phyloP scores from a whole-genome alignment of 106 monocot species.

The Allium cepa region DNA sequence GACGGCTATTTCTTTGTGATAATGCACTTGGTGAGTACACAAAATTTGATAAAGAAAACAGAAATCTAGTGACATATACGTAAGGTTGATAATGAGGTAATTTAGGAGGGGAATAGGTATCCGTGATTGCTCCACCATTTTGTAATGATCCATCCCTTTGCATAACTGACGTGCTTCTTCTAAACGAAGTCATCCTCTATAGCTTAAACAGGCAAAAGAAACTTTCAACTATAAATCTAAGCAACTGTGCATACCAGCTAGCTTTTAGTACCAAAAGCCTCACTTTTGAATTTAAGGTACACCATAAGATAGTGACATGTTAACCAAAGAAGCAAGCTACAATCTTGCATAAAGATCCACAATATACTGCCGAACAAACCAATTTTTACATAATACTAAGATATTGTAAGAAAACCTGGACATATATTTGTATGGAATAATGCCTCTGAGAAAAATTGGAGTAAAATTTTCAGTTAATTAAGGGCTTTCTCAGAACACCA shows the following conservation, averaged over 20 bases:
- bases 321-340: neutral
- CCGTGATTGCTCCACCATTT: conserved; percentile 20
- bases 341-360: neutral
- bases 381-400: too few species aligned
- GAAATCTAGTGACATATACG: conserved; percentile 21
- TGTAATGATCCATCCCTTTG: conserved; percentile 32
- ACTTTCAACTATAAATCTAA: conserved; percentile 14
- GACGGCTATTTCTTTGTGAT: conserved; percentile 17
- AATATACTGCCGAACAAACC: too few species aligned
- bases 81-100: conserved; percentile 18
- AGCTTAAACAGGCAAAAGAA: conserved; percentile 3
- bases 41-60: conserved; percentile 10
- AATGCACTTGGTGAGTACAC: conserved; percentile 15
- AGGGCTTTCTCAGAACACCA: too few species aligned
- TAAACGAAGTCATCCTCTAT: conserved; percentile 53
- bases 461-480: too few species aligned
- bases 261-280: neutral
- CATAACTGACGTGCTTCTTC: conserved; percentile 43
- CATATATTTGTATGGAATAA: too few species aligned
- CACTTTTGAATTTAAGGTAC: neutral
- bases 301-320: neutral
- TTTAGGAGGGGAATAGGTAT: conserved; percentile 34
- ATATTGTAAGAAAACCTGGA: too few species aligned
- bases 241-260: neutral
- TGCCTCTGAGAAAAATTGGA: too few species aligned